Evolutionary conservation across 371 early-diverging fungal species (phyloP), one percentile per base, ranked within the genome.

Genomic region (Rhizomucor miehei): DNA sequence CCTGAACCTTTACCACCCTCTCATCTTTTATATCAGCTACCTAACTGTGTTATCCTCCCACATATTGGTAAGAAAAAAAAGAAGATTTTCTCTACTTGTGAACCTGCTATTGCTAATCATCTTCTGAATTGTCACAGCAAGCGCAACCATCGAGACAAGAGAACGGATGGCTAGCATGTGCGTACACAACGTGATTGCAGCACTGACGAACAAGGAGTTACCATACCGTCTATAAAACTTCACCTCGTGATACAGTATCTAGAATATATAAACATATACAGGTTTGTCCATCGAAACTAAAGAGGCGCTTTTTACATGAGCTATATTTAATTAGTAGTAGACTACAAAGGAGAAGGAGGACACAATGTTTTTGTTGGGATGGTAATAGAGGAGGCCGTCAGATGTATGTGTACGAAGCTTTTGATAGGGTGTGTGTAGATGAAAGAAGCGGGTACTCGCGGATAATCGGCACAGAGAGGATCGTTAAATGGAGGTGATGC

Each of bases 131-230:
- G 16, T 49, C 41, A 35, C 51, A 64, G 92, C 90, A 17, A 89
- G 89, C 54, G 93, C 91, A 9, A 91, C 92, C 0, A 63, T 85
- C 25, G 91, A 93, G 62, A 87, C 95, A 0, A 67, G 94, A 39
- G 89, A 89, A 36, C 80, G 80, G 13, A 94, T 94, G 95, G 87
- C 80, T n/a, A 39, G 41, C 38, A 68, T 68, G 62, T 59, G 56
- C 12, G 44, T 69, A 19, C 60, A 69, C 4, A 69, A 69, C 35
- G 54, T 65, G 11, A 14, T 58, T 24, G 65, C 70, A 24, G 63
- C 53, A 8, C 34, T 61, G 17, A 39, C 53, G 9, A 45, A 45
- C 21, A n/a, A 63, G 14, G 17, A 52, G 1, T 38, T 67, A 36
- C 63, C 63, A 34, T 67, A 40, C 35, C 37, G 36, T 20, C 24